phyloP scores from a whole-genome alignment of 805 yeast species.

The Jamesozyma gamospora region DNA sequence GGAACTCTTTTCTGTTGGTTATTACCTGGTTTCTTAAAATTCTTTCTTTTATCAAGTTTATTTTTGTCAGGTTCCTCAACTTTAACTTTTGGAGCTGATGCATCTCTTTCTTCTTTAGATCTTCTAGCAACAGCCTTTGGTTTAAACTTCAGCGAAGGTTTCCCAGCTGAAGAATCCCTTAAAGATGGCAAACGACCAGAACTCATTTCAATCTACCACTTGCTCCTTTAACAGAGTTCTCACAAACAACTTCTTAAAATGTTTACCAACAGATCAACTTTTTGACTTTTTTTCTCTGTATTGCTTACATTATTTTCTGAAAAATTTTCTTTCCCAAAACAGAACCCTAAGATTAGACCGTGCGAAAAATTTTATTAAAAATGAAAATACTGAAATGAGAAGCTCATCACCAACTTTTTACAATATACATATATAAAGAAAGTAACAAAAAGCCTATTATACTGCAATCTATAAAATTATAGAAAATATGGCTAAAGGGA shows the following conservation, averaged over 20 bases:
- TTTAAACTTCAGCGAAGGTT: conserved; percentile 60
- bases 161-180: conserved; percentile 9
- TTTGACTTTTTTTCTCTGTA: not conserved
- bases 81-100: conserved; percentile 52
- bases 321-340: not conserved
- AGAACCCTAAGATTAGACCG: not conserved
- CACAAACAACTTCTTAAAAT: too few species aligned
- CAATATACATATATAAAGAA: too few species aligned
- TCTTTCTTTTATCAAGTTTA: conserved; percentile 8
- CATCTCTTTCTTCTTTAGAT: conserved; percentile 73
- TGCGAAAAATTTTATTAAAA: conserved; percentile 1
- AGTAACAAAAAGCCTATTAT: too few species aligned
- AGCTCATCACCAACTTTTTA: conserved; percentile 14
- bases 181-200: conserved; percentile 30
- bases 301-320: not conserved
- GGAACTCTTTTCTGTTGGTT: conserved; percentile 22
- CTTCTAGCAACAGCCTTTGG: conserved; percentile 84
- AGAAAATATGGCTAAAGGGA: not conserved
- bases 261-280: too few species aligned
- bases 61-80: conserved; percentile 12
- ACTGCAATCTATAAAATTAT: too few species aligned
- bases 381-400: conserved; percentile 1
- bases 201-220: conserved; percentile 7
- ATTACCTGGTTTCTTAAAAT: conserved; percentile 8
- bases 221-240: too few species aligned